Evolutionary conservation across 495 filamentous ascomycete species (phyloP).

Genomic region (Xylaria palmicola): DNA sequence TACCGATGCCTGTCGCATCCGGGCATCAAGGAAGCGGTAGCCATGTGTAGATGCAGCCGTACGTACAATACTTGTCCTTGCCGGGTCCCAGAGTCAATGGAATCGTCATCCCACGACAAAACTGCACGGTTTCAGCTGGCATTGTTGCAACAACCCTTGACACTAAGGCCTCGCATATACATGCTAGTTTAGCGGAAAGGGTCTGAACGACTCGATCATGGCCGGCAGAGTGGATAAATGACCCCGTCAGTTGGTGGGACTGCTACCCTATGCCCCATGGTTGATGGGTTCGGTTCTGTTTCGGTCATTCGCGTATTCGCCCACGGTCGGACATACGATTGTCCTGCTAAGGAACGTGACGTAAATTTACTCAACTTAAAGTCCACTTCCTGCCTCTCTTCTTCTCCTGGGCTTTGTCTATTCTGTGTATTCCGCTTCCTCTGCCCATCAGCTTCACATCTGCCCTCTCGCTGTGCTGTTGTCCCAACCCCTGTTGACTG

Average conservation of each 20-base stretch:
- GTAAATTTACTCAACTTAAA: slow-evolving; percentile 1
- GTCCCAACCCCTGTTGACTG: neutral
- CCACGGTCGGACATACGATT: slow-evolving; percentile 6
- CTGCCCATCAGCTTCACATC: neutral
- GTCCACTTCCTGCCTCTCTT: neutral
- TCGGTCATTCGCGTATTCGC: slow-evolving; percentile 4
- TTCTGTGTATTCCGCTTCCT: neutral
- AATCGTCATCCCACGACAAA: neutral
- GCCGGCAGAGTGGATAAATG: slow-evolving; percentile 3
- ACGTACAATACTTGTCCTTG: neutral
- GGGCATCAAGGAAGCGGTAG: neutral
- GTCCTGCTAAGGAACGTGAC: neutral
- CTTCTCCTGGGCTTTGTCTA: neutral
- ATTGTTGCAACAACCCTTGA: neutral
- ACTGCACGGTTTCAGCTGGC: neutral
- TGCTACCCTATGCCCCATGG: slow-evolving; percentile 2
- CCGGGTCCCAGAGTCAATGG: neutral
- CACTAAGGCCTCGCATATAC: neutral
- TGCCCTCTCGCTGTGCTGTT: neutral
- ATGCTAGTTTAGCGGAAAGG: neutral
- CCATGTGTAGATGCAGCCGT: neutral
- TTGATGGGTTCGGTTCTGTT: slow-evolving; percentile 8
- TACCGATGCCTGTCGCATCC: neutral
- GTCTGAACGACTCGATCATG: neutral
- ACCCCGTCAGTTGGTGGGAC: neutral